Percentiles rank a stretch among this genome's conserved stretches.
These are phyloP conservation scores for Plantago rigida DNA, from an alignment of 305 asterid species.

Conservation along the genomic window DNA sequence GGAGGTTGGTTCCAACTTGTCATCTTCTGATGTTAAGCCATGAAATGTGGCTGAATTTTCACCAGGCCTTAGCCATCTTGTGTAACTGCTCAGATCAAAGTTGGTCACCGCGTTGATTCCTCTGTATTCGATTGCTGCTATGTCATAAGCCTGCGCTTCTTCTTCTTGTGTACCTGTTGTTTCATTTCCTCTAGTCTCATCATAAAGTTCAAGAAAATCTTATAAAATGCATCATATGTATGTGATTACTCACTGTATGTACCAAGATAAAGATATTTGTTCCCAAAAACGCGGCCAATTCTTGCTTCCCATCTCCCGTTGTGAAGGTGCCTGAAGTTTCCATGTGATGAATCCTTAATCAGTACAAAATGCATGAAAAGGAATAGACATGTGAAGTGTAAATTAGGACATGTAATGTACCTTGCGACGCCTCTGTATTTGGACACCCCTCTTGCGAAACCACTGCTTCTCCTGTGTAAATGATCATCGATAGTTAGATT, in stretches of 20 bases:
- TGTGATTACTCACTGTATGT: conserved; percentile 44
- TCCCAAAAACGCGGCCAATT: conserved; percentile 60
- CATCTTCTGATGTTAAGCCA: conserved; percentile 18
- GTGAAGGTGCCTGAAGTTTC: conserved; percentile 49
- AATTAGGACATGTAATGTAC: conserved; percentile 23
- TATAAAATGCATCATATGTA: background rate
- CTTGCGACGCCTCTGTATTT: conserved; percentile 75
- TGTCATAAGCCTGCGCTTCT: conserved; percentile 63
- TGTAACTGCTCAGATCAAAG: conserved; percentile 54
- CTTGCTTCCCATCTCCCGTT: conserved; percentile 83
- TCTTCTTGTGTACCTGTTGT: conserved; percentile 63
- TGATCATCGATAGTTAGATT: background rate
- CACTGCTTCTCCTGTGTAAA: conserved; percentile 58
- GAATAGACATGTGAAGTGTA: background rate
- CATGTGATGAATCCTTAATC: conserved; percentile 3
- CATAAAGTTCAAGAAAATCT: background rate
- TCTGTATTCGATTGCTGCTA: conserved; percentile 64
- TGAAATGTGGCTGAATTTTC: conserved; percentile 23
- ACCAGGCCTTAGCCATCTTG: conserved; percentile 46
- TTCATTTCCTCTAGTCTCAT: background rate
- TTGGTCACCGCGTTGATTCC: conserved; percentile 62
- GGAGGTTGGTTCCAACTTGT: conserved; percentile 11
- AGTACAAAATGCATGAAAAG: conserved; percentile 2
- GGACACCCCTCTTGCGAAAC: conserved; percentile 62
- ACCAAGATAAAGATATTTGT: conserved; percentile 66